A percentile compares a stretch with the other conserved stretches of the same genome.
phyloP scores from a whole-genome alignment of 176 grass and related monocot species.

The Paspalum vaginatum region DNA sequence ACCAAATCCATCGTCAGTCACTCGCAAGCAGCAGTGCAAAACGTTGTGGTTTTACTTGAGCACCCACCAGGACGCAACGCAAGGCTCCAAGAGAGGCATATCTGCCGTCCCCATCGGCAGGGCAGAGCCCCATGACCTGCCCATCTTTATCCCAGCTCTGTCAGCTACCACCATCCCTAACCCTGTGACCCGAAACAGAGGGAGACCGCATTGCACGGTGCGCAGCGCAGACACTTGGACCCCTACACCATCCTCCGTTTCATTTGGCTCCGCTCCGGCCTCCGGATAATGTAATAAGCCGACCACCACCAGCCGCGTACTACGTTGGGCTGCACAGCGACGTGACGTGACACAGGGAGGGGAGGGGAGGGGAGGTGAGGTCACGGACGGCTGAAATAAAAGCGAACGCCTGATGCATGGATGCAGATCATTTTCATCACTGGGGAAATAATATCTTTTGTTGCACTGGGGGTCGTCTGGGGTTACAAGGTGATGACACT shows the following conservation, averaged over 20 bases:
- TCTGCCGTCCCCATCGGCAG: conserved; percentile 19
- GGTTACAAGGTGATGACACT: too few relatives aligned
- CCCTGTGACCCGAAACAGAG: neutral
- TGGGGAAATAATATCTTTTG: neutral
- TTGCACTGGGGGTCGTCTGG: too few relatives aligned
- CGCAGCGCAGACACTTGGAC: conserved; percentile 46
- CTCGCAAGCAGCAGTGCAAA: too few relatives aligned
- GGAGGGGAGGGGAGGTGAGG: too few relatives aligned
- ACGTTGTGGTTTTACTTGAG: too few relatives aligned
- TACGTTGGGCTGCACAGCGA: neutral
- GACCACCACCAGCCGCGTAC: too few relatives aligned
- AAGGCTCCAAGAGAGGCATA: conserved; percentile 27
- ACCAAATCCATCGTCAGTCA: neutral
- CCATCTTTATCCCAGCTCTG: conserved; percentile 34
- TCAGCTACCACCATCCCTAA: neutral
- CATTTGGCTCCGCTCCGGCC: neutral
- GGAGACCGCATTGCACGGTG: conserved; percentile 40
- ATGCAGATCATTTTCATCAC: neutral
- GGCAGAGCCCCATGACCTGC: conserved; percentile 36
- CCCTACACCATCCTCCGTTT: conserved; percentile 44
- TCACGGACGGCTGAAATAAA: conserved; percentile 3
- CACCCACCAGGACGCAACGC: neutral
- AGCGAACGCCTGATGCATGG: too few relatives aligned
- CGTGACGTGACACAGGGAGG: too few relatives aligned
- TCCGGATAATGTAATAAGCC: conserved; percentile 5